Evolutionary conservation across 176 grass and related monocot genomes (phyloP).

Genomic region (Tillandsia fasciculata): DNA sequence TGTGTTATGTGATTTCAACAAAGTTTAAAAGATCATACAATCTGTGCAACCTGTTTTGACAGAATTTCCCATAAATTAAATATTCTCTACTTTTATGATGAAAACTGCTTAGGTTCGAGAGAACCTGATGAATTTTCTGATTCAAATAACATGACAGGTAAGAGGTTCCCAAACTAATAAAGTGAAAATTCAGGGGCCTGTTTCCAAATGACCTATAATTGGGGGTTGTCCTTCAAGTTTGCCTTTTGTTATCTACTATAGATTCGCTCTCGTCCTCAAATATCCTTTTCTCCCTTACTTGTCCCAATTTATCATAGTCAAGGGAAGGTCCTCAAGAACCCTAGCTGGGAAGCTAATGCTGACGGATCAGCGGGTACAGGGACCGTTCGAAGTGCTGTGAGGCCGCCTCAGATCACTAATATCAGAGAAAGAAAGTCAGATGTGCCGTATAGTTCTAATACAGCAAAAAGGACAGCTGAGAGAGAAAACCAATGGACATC

Average conservation of each 20-base stretch:
- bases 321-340: slow-evolving; percentile 39
- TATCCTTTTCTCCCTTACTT: slow-evolving; percentile 16
- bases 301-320: slow-evolving; percentile 32
- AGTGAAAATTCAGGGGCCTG: background rate
- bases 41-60: too few species aligned
- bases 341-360: slow-evolving; percentile 35
- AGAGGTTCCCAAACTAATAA: too few species aligned
- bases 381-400: slow-evolving; percentile 51
- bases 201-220: too few species aligned
- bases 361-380: slow-evolving; percentile 59
- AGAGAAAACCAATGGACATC: slow-evolving; percentile 47
- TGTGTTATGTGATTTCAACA: too few species aligned
- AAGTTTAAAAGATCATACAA: too few species aligned
- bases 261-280: slow-evolving; percentile 5
- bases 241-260: background rate
- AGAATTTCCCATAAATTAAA: too few species aligned
- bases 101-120: too few species aligned
- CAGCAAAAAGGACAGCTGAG: slow-evolving; percentile 33
- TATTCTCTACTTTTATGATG: too few species aligned
- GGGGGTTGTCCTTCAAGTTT: too few species aligned
- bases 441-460: slow-evolving; percentile 36
- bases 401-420: slow-evolving; percentile 34
- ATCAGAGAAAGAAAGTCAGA: slow-evolving; percentile 48
- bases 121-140: too few species aligned
- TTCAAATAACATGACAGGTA: too few species aligned